Conservation (phyloP, 202 grass and related monocot species). For the Brachypodium distachyon region DNA sequence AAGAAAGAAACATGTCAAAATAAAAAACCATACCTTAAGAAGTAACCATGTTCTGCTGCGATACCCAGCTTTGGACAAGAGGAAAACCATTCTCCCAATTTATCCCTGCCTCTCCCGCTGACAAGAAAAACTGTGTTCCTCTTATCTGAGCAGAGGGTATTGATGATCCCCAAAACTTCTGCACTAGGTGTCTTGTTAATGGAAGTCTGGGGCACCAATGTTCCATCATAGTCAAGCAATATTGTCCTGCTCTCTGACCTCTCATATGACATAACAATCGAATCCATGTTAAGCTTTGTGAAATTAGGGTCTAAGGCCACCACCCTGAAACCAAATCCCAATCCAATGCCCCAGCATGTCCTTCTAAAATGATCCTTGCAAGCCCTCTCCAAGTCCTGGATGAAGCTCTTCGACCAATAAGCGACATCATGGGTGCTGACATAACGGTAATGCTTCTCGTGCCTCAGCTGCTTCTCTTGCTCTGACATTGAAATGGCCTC, state of each 20-base stretch:
- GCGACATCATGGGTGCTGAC: conserved; percentile 83
- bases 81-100: conserved; percentile 65
- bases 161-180: conserved; percentile 62
- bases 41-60: conserved; percentile 92
- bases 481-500: conserved; percentile 81
- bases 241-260: conserved; percentile 64
- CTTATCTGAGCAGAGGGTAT: conserved; percentile 71
- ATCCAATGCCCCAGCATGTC: conserved; percentile 78
- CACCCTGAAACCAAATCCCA: conserved; percentile 92
- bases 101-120: conserved; percentile 72
- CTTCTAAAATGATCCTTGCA: conserved; percentile 91
- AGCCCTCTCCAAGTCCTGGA: conserved; percentile 68
- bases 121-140: conserved; percentile 81
- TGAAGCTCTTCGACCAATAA: conserved; percentile 81
- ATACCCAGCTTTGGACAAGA: conserved; percentile 70
- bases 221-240: conserved; percentile 95
- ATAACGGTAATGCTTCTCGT: conserved; percentile 93
- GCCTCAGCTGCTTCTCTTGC: conserved; percentile 75
- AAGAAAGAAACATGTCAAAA: not conserved
- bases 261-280: conserved; percentile 58
- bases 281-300: conserved; percentile 81
- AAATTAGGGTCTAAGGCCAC: conserved; percentile 86
- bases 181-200: conserved; percentile 55
- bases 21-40: conserved; percentile 57
- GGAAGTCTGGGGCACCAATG: conserved; percentile 61